phyloP scores from a whole-genome alignment of 352 stramenopile genomes.

The Elongisporangium undulatum region DNA sequence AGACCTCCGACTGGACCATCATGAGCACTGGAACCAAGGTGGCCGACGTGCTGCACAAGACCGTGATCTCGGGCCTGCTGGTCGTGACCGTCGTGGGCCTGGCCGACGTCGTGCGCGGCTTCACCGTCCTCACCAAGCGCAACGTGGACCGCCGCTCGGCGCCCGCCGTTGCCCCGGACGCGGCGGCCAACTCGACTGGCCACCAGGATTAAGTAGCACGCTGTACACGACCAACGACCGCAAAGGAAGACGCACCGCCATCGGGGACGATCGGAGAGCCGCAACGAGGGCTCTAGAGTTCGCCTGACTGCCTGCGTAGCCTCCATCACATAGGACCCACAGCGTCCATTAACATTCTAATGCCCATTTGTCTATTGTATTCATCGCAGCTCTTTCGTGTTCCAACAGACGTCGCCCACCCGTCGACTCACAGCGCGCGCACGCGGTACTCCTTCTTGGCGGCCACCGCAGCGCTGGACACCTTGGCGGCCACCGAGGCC shows the following conservation, averaged over 20 bases:
- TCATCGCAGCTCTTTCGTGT: slow-evolving; percentile 1
- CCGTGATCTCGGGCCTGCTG: slow-evolving; percentile 69
- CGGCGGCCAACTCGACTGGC: slow-evolving; percentile 4
- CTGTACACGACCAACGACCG: background rate
- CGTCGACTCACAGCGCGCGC: slow-evolving; percentile 34
- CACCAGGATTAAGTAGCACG: slow-evolving; percentile 20
- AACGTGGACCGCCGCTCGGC: slow-evolving; percentile 59
- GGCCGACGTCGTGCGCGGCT: slow-evolving; percentile 76
- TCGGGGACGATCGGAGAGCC: background rate
- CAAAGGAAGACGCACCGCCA: background rate
- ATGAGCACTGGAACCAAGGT: slow-evolving; percentile 37
- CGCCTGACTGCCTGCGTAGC: background rate
- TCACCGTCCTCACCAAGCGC: slow-evolving; percentile 74
- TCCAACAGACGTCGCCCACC: background rate
- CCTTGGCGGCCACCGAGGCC: slow-evolving; percentile 30
- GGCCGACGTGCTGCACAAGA: slow-evolving; percentile 79
- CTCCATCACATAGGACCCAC: background rate
- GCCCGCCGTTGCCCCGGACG: slow-evolving; percentile 7
- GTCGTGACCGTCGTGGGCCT: slow-evolving; percentile 58
- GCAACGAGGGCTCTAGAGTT: background rate
- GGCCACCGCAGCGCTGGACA: slow-evolving; percentile 21
- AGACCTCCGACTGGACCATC: slow-evolving; percentile 7
- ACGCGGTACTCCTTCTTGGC: slow-evolving; percentile 72
- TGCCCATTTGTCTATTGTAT: background rate
- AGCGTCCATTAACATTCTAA: background rate